Evolutionary conservation across 306 rosid genomes (phyloP), one percentile per base, ranked within the genome.

Genomic region (Macrotyloma uniflorum): DNA sequence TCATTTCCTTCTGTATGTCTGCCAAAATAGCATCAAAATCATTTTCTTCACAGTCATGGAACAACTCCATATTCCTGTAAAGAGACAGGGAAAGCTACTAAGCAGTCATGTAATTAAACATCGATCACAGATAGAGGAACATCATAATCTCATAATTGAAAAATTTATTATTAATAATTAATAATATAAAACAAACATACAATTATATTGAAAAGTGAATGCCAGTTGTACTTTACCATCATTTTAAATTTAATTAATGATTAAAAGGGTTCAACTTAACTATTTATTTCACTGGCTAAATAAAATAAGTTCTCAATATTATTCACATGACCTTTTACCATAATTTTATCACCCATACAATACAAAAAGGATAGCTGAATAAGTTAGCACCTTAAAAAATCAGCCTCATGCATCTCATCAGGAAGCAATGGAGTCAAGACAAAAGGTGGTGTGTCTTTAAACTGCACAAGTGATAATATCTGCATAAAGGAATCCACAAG

Each of bases 401-500:
- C 79, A 81, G 88, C 84, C 79, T 90, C 97, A 0, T 87, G 91
- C 83, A 89, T 83, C 83, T 90, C 94, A 76, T 91, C 91, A 57
- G 96, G 88, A 62, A 96, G 91, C 82, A 91, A 57, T 5, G 99
- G 98, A 77, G 85, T 87, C 83, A 93, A 79, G 73, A 90, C 89
- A 70, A 85, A 90, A 22, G 88, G 67, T 15, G 84, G 83, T 1
- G 87, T 86, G 75, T 90, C 97, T 82, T 90, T 83, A 77, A 83
- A 79, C 85, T 91, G 91, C 84, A 96, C 85, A 49, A 96, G 76
- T 58, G 98, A 89, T 70, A 96, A 75, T 90, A 91, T 90, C 87
- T 93, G 99, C 97, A 93, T 91, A 79, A 96, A 96, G 82, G 97
- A 93, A 93, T 96, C 98, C 70, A 93, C 87, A 61, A 85, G 89